These are phyloP conservation scores for Acidomyces sp. DNA, from an alignment of 495 filamentous ascomycete genomes.

Conservation along the genomic window DNA sequence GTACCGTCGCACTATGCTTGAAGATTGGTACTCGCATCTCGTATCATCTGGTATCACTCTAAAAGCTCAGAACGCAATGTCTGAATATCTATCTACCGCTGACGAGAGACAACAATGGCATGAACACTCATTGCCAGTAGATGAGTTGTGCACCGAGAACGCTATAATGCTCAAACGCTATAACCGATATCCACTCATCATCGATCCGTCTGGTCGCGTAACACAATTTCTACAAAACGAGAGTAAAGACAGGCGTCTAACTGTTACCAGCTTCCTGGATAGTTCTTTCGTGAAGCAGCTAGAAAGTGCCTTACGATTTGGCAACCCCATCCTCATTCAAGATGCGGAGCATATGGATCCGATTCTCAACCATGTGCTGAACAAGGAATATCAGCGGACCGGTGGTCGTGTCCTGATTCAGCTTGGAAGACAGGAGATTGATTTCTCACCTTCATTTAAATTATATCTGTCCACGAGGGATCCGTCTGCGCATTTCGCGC, in stretches of 20 bases:
- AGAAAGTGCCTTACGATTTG: constrained; percentile 91
- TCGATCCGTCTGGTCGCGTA: constrained; percentile 88
- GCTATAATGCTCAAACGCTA: constrained; percentile 94
- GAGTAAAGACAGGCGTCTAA: constrained; percentile 83
- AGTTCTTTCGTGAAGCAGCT: constrained; percentile 96
- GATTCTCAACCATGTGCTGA: constrained; percentile 94
- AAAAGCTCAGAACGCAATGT: constrained; percentile 88
- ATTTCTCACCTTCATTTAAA: constrained; percentile 95
- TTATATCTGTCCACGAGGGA: constrained; percentile 91
- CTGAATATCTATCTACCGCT: constrained; percentile 91
- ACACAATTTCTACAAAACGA: constrained; percentile 91
- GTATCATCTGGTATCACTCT: constrained; percentile 76
- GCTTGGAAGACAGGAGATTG: constrained; percentile 96
- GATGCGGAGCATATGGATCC: constrained; percentile 96
- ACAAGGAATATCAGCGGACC: constrained; percentile 99
- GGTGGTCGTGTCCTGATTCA: constrained; percentile 96
- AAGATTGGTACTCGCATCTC: constrained; percentile 91
- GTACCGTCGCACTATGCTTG: constrained; percentile 91
- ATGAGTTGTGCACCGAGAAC: constrained; percentile 97
- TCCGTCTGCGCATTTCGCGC: constrained; percentile 91
- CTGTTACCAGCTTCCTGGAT: constrained; percentile 94
- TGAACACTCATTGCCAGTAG: constrained; percentile 86
- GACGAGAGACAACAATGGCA: constrained; percentile 94
- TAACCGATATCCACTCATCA: constrained; percentile 96
- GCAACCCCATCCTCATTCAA: constrained; percentile 96